phyloP scores from a whole-genome alignment of 1,284 basidiomycete genomes.

The Cutaneotrichosporon cavernicola region DNA sequence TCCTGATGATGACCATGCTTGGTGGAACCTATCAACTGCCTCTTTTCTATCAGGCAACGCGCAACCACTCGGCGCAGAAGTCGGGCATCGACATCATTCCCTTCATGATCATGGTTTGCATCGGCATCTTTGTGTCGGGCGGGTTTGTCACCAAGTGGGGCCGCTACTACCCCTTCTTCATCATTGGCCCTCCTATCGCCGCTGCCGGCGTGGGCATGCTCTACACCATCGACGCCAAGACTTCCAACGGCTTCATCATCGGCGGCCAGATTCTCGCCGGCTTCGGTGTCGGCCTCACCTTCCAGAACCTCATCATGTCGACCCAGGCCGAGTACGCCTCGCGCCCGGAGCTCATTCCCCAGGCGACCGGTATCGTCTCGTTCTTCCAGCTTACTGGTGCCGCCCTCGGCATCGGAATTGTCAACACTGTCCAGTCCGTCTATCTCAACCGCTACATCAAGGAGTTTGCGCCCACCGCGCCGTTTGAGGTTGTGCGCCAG shows the following conservation, averaged over 20 bases:
- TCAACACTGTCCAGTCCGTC: constrained; percentile 52
- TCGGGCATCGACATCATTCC: constrained; percentile 57
- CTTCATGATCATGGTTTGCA: constrained; percentile 53
- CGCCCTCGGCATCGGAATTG: constrained; percentile 53
- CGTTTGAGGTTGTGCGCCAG: constrained; percentile 43
- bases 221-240: constrained; percentile 53
- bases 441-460: constrained; percentile 40
- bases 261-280: constrained; percentile 57
- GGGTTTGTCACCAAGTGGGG: constrained; percentile 49
- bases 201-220: constrained; percentile 56
- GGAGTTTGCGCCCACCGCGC: constrained; percentile 39
- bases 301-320: constrained; percentile 52
- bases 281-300: constrained; percentile 46
- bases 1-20: constrained; percentile 54
- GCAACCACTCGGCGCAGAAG: constrained; percentile 49
- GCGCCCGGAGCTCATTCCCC: constrained; percentile 35
- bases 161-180: constrained; percentile 53
- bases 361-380: constrained; percentile 50
- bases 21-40: constrained; percentile 53
- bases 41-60: constrained; percentile 55
- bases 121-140: constrained; percentile 52
- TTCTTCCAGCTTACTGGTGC: constrained; percentile 55
- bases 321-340: constrained; percentile 55
- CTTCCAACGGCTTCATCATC: constrained; percentile 48
- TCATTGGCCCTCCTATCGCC: constrained; percentile 40